Conservation (phyloP, 805 yeast species). For the Maudiozyma pseudohumilis region DNA sequence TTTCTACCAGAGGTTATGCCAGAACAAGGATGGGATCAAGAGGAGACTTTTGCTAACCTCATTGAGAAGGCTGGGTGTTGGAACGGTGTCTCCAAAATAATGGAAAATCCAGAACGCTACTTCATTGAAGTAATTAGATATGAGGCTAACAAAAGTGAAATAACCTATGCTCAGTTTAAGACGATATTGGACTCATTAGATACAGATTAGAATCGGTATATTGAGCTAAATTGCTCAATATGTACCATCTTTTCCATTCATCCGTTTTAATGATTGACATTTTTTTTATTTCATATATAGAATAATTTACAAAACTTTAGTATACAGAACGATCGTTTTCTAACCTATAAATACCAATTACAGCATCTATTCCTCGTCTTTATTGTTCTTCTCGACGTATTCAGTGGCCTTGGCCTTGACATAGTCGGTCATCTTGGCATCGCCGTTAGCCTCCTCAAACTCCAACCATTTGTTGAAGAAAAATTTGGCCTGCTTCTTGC, state of each 20-base stretch:
- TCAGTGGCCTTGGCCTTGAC: conserved; percentile 89
- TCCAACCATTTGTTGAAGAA: conserved; percentile 88
- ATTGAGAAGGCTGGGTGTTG: conserved; percentile 60
- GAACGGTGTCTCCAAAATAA: conserved; percentile 21
- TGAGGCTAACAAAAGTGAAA: conserved; percentile 40
- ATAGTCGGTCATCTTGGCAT: conserved; percentile 62
- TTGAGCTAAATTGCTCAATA: no score
- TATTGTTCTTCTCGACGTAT: conserved; percentile 37
- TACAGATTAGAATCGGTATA: no score
- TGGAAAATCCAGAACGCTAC: conserved; percentile 27
- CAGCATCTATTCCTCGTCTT: conserved; percentile 5
- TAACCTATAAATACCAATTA: no score
- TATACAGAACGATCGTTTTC: background rate
- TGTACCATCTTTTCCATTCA: no score
- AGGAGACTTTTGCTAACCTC: conserved; percentile 59
- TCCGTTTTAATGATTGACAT: no score
- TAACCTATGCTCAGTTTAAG: conserved; percentile 35
- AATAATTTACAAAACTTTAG: conserved; percentile 3
- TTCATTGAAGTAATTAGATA: conserved; percentile 43
- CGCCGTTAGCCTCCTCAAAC: conserved; percentile 61
- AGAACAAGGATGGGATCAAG: conserved; percentile 70
- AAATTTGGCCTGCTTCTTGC: conserved; percentile 85
- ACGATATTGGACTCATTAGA: conserved; percentile 6
- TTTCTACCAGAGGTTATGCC: conserved; percentile 84
- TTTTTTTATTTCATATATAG: background rate